These are phyloP conservation scores for Paramecium sexaurelia DNA, from an alignment of 73 alveolate species.

Conservation along the genomic window DNA sequence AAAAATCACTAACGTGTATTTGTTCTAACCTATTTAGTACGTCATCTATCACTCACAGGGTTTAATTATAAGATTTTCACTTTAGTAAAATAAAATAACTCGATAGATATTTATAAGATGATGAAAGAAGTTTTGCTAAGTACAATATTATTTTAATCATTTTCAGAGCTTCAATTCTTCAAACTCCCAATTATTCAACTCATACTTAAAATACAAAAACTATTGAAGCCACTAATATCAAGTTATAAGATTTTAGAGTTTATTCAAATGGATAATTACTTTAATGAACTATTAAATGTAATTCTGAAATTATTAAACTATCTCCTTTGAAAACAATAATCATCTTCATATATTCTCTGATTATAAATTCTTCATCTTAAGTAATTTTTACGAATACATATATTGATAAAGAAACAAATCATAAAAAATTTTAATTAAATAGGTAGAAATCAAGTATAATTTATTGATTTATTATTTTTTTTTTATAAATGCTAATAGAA, in stretches of 20 bases:
- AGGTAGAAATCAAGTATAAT: no score
- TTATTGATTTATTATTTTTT: not conserved
- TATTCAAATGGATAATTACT: slow-evolving; percentile 8
- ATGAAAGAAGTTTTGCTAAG: not conserved
- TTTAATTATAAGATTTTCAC: not conserved
- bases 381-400: no score
- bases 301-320: no score
- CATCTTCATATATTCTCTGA: no score
- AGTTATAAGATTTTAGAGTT: not conserved
- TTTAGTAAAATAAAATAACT: not conserved
- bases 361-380: no score
- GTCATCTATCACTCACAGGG: not conserved
- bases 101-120: not conserved
- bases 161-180: not conserved
- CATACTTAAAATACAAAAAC: not conserved
- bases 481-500: not conserved
- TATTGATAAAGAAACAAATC: no score
- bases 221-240: not conserved
- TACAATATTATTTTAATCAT: not conserved
- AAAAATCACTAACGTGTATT: not conserved
- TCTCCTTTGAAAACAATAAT: no score
- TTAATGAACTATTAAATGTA: not conserved
- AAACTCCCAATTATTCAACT: not conserved
- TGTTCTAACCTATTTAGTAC: not conserved
- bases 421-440: no score